Evolutionary conservation across 1,284 basidiomycete genomes (phyloP), one percentile per base, ranked within the genome.

Genomic region (Microbotryum silenes-acaulis): DNA sequence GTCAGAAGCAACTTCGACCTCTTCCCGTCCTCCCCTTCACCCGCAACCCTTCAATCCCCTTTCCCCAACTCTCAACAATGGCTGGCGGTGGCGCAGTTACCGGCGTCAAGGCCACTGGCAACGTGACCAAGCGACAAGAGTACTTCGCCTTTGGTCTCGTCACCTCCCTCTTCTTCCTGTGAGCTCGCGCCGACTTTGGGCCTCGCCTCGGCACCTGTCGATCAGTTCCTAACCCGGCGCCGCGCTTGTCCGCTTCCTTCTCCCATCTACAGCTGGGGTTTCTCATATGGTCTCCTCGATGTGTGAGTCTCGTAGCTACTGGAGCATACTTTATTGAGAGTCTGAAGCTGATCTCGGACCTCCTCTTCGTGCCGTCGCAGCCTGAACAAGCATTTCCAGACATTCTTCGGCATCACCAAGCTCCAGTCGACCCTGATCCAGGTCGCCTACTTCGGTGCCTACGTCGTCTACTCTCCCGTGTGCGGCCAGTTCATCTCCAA

Each of bases 381-480:
- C 10, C 81, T 90, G 56, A 88, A 89, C 75, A 79, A 80, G 61
- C 82, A 89, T 56, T 81, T 90, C 64, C 78, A 83, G 58, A 80
- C 81, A 51, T 85, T 91, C 37, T 82, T 86, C 57, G 78, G 79
- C 23, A 89, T 96, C 73, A 81, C 81, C 51, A 87, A 86, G 70
- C 81, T 87, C 21, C 83, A 90, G 74, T 89, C 87, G 51, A 89
- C 90, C 2, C 82, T 89, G 63, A 80, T 93, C 37, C 90, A 93
- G 73, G 81, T 89, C 9, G 87, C 88, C 5, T 92, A 91, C 76
- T 92, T 91, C 68, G 73, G 86, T 78, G 55, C 51, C 37, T 67
- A 60, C 47, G 59, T 62, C 60, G 66, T 63, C 56, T 76, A 61
- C 71, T 77, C 75, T 3, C 74, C 75, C 31, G 72, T 77, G 50